A percentile compares a stretch with the other conserved stretches of the same genome.
These are phyloP conservation scores for Pseudomassariella vexata DNA, from an alignment of 2,329 filamentous ascomycete species.

Conservation along the genomic window DNA sequence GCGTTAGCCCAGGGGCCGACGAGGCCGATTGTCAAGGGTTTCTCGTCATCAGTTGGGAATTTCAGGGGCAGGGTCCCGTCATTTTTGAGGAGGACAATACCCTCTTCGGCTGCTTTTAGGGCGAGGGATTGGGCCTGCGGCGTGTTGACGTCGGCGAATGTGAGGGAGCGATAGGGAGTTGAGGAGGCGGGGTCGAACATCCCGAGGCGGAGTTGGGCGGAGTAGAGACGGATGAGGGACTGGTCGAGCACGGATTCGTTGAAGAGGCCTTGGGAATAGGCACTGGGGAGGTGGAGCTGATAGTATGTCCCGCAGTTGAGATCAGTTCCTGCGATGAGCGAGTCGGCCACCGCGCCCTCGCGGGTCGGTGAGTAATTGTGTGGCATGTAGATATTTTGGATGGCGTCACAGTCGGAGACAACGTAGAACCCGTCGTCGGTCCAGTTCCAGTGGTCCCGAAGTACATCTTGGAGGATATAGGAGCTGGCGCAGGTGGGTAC, in stretches of 20 bases:
- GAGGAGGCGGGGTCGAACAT: conserved; percentile 23
- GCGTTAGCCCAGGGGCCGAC: conserved; percentile 20
- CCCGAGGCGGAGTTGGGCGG: conserved; percentile 22
- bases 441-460: conserved; percentile 62
- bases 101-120: conserved; percentile 16
- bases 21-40: conserved; percentile 14
- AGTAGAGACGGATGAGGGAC: conserved; percentile 21
- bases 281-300: conserved; percentile 17
- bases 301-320: conserved; percentile 24
- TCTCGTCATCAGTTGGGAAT: conserved; percentile 9
- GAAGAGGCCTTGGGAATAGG: conserved; percentile 23
- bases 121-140: conserved; percentile 15
- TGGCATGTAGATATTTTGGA: conserved; percentile 48
- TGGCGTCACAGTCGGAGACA: conserved; percentile 59
- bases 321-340: conserved; percentile 30
- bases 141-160: conserved; percentile 16
- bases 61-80: conserved; percentile 17
- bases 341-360: conserved; percentile 24
- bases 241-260: conserved; percentile 19
- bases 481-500: conserved; percentile 57
- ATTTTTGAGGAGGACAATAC: conserved; percentile 21
- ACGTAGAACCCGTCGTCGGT: conserved; percentile 55
- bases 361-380: conserved; percentile 27
- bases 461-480: conserved; percentile 57
- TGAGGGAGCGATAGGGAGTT: conserved; percentile 15